Conservation (phyloP, 352 stramenopile genomes). For the Phytophthora pseudosyringae region DNA sequence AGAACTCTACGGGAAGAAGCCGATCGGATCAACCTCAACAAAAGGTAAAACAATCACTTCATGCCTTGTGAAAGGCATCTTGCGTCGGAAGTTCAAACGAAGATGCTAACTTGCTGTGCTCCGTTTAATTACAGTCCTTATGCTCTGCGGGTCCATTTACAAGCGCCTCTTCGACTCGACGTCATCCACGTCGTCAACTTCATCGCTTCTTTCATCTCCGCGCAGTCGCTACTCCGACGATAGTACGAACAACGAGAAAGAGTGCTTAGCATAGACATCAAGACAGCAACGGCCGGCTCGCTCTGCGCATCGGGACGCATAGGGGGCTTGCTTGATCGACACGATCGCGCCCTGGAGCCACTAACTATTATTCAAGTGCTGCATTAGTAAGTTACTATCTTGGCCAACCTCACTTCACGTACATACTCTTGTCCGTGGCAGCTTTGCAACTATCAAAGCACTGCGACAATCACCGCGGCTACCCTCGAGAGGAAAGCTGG, state of each 20-base stretch:
- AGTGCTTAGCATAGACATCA: conserved; percentile 55
- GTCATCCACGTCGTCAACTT: conserved; percentile 45
- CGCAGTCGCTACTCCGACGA: conserved; percentile 59
- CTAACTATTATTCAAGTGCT: conserved; percentile 48
- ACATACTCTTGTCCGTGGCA: conserved; percentile 5
- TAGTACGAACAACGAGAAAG: conserved; percentile 53
- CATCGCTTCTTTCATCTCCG: conserved; percentile 54
- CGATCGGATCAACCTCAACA: conserved; percentile 58
- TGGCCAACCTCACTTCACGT: conserved; percentile 7
- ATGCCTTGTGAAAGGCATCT: not conserved
- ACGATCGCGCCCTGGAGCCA: conserved; percentile 27
- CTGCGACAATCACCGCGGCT: conserved; percentile 6
- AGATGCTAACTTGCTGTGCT: conserved; percentile 12
- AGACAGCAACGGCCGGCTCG: conserved; percentile 20
- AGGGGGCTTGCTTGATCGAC: conserved; percentile 18
- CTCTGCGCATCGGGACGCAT: conserved; percentile 38
- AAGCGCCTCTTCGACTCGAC: conserved; percentile 69
- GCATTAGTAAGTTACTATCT: conserved; percentile 40
- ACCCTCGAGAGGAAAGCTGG: conserved; percentile 45
- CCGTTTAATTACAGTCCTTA: conserved; percentile 46
- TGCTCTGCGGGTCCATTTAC: conserved; percentile 48
- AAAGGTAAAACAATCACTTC: conserved; percentile 43
- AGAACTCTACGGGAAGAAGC: conserved; percentile 77
- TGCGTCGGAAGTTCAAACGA: not conserved
- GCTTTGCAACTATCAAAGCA: not conserved